Evolutionary conservation across 2,329 filamentous ascomycete species (phyloP).

Genomic region (Stagonosporopsis cucurbitacearum): DNA sequence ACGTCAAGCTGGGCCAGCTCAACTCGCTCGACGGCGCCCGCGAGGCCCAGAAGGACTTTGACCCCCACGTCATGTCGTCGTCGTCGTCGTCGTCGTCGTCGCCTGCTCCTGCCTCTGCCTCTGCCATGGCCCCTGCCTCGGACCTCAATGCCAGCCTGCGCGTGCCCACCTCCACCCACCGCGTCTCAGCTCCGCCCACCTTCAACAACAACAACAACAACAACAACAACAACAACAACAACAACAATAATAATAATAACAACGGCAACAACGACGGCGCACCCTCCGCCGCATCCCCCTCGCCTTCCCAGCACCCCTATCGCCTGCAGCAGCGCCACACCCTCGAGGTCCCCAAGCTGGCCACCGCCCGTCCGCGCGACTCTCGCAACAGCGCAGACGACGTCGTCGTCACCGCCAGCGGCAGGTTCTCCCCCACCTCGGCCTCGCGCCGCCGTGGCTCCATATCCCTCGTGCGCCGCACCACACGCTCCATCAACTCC

Average conservation of each 20-base stretch:
- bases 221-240: constrained; percentile 58
- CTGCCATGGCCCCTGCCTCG: constrained; percentile 15
- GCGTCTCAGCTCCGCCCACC: constrained; percentile 69
- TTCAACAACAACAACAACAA: constrained; percentile 61
- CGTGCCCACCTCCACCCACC: constrained; percentile 46
- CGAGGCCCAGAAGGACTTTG: constrained; percentile 42
- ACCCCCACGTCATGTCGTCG: too few relatives aligned
- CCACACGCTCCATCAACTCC: constrained; percentile 84
- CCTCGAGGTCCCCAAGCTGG: constrained; percentile 79
- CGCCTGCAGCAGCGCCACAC: constrained; percentile 83
- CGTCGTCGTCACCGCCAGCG: constrained; percentile 70
- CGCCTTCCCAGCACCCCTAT: constrained; percentile 59
- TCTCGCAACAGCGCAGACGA: constrained; percentile 62
- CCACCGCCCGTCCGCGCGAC: constrained; percentile 71
- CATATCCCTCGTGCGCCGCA: constrained; percentile 78
- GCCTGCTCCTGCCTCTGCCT: constrained; percentile 25
- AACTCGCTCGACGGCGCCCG: constrained; percentile 32
- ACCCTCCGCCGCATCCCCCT: constrained; percentile 55
- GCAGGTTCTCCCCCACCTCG: constrained; percentile 79
- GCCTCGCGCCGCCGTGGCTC: constrained; percentile 75
- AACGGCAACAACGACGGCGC: constrained; percentile 56
- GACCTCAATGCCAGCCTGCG: constrained; percentile 40
- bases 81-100: too few relatives aligned
- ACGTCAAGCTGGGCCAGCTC: constrained; percentile 47
- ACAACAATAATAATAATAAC: too few relatives aligned